Evolutionary conservation across 2,329 filamentous ascomycete genomes (phyloP).

Genomic region (Monosporascus sp.): DNA sequence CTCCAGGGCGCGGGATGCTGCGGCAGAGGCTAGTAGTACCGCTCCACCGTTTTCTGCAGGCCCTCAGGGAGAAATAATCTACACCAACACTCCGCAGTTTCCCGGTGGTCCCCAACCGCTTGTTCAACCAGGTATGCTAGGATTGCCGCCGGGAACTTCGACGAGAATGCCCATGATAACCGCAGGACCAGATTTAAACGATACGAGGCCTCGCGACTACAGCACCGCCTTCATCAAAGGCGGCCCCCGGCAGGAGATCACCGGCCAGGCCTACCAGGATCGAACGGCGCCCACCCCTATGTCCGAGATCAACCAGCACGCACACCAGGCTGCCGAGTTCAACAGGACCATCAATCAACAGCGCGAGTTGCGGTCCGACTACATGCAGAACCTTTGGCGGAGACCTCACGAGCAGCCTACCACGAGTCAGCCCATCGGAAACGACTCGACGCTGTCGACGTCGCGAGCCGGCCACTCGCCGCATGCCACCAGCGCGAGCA

Average conservation of each 20-base stretch:
- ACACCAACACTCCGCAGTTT: slow-evolving; percentile 69
- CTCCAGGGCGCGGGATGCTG: slow-evolving; percentile 79
- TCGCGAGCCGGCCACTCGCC: slow-evolving; percentile 54
- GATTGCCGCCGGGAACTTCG: slow-evolving; percentile 56
- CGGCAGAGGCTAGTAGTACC: slow-evolving; percentile 63
- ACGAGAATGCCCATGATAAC: slow-evolving; percentile 81
- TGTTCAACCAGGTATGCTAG: slow-evolving; percentile 68
- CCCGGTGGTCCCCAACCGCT: slow-evolving; percentile 63
- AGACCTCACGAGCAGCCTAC: slow-evolving; percentile 73
- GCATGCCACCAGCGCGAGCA: slow-evolving; percentile 47
- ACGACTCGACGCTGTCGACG: slow-evolving; percentile 40
- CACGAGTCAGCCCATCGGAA: slow-evolving; percentile 42
- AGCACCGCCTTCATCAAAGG: slow-evolving; percentile 65
- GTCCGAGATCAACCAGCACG: slow-evolving; percentile 77
- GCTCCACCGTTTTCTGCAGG: slow-evolving; percentile 52
- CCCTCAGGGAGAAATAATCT: slow-evolving; percentile 81
- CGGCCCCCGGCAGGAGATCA: slow-evolving; percentile 83
- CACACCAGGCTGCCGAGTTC: slow-evolving; percentile 83
- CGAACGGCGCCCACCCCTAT: slow-evolving; percentile 71
- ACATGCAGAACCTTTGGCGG: slow-evolving; percentile 76
- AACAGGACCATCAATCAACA: slow-evolving; percentile 80
- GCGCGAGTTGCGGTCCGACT: slow-evolving; percentile 72
- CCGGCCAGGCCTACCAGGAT: slow-evolving; percentile 83
- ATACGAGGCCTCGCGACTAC: slow-evolving; percentile 74
- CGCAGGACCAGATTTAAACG: slow-evolving; percentile 70